Base-by-base conservation (phyloP, 495 filamentous ascomycete genomes). In the Tuber aestivum region DNA sequence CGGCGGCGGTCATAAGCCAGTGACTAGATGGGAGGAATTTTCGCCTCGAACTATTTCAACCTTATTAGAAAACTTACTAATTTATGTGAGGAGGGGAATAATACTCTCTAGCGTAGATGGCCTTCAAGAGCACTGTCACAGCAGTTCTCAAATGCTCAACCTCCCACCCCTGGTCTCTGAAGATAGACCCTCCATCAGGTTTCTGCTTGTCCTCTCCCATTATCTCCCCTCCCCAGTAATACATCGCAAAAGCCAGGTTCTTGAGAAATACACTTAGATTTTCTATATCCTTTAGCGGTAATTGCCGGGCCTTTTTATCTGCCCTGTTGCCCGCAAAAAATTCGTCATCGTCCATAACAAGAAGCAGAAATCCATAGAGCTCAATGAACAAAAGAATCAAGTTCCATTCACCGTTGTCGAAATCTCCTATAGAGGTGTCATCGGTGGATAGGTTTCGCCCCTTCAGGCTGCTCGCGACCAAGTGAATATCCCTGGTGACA, bases 271-370 rank as follows among this genome's bases (percentile, higher is more conserved):
- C 84, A 5, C 92, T 91, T 79, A 99, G 88, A 16, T 88, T 87
- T 79, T 90, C 90, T 18, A 97, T 85, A 42, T 97, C 91, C 23
- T 84, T 83, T 21, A 97, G 83, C 3, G 88, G 88, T 35, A 97
- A 85, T 41, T 83, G 82, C 6, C 82, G 69, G 40, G 76, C 81
- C 37, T 80, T 82, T 41, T 41, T 77, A 20, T 70, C 72, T 20
- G 70, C 72, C 21, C 50, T 87, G 85, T 41, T 61, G 69, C 78
- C 78, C 83, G 72, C 86, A 68, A 93, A 87, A 79, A 94, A 94
- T 73, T 93, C 92, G 73, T 98, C 94, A 76, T 99, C 95, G 79
- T 98, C 96, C 85, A 93, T 97, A 70, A 97, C 88, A 79, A 94
- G 91, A 44, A 98, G 85, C 8, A 97, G 87, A 82, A 98, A 97